phyloP scores from a whole-genome alignment of 1,139 yeast species.

The Hansenula anomala region DNA sequence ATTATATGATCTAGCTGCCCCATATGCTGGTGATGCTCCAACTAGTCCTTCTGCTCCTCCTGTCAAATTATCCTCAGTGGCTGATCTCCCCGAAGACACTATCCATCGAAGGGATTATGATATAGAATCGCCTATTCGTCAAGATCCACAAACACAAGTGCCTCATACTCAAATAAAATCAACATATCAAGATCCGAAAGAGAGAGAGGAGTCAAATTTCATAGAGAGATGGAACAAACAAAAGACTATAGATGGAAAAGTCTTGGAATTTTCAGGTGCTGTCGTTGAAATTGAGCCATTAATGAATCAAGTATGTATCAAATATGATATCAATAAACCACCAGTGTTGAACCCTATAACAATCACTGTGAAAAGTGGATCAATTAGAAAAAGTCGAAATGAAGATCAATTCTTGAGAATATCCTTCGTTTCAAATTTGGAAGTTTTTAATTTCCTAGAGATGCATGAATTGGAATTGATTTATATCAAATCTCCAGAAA shows the following conservation, averaged over 20 bases:
- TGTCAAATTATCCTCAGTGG: too few species aligned
- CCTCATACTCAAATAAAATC: not conserved
- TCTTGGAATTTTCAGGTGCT: conserved; percentile 7
- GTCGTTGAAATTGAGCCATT: conserved; percentile 15
- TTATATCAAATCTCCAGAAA: conserved; percentile 8
- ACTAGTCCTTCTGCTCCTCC: too few species aligned
- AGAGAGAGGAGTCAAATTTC: not conserved
- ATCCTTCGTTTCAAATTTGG: conserved; percentile 5
- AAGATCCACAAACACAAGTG: not conserved
- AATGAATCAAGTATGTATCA: conserved; percentile 12
- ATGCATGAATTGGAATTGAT: conserved; percentile 16
- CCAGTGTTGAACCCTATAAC: conserved; percentile 12
- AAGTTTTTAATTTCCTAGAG: conserved; percentile 11
- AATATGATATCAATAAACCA: conserved; percentile 1
- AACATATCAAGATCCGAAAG: not conserved
- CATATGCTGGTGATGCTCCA: too few species aligned
- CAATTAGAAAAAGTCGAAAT: not conserved
- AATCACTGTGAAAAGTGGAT: conserved; percentile 1
- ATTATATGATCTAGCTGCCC: too few species aligned
- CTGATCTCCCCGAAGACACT: too few species aligned
- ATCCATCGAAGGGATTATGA: too few species aligned
- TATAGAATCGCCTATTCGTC: too few species aligned
- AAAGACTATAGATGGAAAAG: conserved; percentile 11
- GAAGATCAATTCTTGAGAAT: conserved; percentile 7
- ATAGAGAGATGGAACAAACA: conserved; percentile 7